phyloP scores from a whole-genome alignment of 306 rosid genomes.

The Pyrus communis region DNA sequence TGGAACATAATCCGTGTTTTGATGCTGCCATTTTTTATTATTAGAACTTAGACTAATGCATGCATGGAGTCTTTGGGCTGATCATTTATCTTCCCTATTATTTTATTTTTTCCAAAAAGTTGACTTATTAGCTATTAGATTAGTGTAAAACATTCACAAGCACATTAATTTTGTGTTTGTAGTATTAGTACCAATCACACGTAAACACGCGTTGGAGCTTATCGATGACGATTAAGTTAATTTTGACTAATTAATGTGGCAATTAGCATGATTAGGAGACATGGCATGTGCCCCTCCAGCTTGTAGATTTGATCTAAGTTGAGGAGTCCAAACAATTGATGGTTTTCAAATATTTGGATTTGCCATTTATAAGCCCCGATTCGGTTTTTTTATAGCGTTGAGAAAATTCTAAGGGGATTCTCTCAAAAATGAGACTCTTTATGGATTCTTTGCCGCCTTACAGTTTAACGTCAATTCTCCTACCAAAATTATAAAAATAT shows the following conservation, averaged over 20 bases:
- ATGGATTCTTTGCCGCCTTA: accelerated
- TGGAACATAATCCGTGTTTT: constrained; percentile 21
- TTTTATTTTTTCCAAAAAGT: background rate
- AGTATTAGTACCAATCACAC: background rate
- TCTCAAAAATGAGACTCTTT: no score
- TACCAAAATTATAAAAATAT: no score
- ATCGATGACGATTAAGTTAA: background rate
- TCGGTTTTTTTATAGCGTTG: background rate
- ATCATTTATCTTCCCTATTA: background rate
- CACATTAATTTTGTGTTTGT: background rate
- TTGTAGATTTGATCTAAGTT: background rate
- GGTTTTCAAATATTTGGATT: background rate
- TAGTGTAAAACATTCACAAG: background rate
- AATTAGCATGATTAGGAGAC: background rate
- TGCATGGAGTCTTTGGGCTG: background rate
- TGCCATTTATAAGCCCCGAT: background rate
- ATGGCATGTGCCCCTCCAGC: background rate
- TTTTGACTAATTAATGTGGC: background rate
- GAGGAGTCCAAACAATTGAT: background rate
- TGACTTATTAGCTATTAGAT: background rate
- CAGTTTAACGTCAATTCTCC: no score
- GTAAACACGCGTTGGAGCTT: background rate
- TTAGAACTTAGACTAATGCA: background rate
- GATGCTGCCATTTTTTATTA: background rate
- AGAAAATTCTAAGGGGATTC: no score